phyloP scores from a whole-genome alignment of 2,329 filamentous ascomycete species.

The Grosmannia serpens region DNA sequence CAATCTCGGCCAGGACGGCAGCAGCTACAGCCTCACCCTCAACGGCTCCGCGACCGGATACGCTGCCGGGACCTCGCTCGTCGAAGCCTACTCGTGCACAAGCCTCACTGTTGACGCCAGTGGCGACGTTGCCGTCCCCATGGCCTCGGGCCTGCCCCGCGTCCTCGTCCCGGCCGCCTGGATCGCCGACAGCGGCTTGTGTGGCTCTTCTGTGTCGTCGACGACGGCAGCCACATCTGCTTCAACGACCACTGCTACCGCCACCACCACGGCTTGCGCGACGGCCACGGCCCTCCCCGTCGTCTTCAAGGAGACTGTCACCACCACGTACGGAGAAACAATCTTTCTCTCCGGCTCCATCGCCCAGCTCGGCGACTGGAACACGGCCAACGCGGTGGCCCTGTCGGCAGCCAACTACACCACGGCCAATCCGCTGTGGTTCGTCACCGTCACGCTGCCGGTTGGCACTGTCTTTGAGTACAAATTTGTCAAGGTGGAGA shows the following conservation, averaged over 20 bases:
- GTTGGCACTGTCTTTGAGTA: conserved; percentile 35
- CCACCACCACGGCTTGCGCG: conserved; percentile 20
- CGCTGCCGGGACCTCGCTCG: conserved; percentile 12
- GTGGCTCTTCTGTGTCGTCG: background rate
- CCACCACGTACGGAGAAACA: conserved; percentile 49
- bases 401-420: conserved; percentile 35
- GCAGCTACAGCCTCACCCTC: conserved; percentile 14
- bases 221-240: background rate
- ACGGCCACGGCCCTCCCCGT: conserved; percentile 41
- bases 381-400: conserved; percentile 38
- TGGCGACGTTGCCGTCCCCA: conserved; percentile 25
- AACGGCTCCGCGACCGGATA: conserved; percentile 12
- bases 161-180: conserved; percentile 11
- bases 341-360: conserved; percentile 56
- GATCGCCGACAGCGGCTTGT: conserved; percentile 23
- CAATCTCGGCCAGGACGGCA: conserved; percentile 17
- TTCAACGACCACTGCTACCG: conserved; percentile 11
- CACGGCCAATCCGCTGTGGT: conserved; percentile 49
- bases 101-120: conserved; percentile 23
- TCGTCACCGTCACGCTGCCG: conserved; percentile 38
- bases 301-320: conserved; percentile 48
- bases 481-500: conserved; percentile 53
- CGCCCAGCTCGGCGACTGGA: conserved; percentile 51
- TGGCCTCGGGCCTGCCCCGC: conserved; percentile 23
- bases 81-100: conserved; percentile 15